These are phyloP conservation scores for Tricholoma flavovirens DNA, from an alignment of 768 basidiomycete species.

Conservation along the genomic window DNA sequence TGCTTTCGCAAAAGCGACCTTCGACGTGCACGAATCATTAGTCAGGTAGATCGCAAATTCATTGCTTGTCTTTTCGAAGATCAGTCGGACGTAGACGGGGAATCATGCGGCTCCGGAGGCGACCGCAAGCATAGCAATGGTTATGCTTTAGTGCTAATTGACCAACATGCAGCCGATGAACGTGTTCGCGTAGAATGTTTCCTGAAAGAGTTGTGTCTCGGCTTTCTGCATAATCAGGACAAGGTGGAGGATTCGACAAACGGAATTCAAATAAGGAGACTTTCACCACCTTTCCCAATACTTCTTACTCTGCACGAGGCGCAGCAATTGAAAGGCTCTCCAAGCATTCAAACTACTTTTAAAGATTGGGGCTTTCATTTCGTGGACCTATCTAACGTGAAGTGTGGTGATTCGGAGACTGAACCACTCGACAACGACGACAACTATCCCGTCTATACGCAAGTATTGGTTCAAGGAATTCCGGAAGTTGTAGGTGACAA, in stretches of 20 bases:
- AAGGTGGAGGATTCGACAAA: constrained; percentile 18
- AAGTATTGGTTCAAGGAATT: constrained; percentile 56
- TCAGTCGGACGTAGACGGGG: constrained; percentile 10
- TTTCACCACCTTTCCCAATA: constrained; percentile 53
- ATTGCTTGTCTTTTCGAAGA: constrained; percentile 62
- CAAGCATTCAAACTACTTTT: constrained; percentile 42
- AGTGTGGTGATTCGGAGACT: constrained; percentile 13
- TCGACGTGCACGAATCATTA: constrained; percentile 51
- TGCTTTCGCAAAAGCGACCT: constrained; percentile 53
- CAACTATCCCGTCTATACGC: constrained; percentile 44
- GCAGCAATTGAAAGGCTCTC: constrained; percentile 36
- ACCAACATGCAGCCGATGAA: constrained; percentile 99
- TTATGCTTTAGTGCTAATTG: constrained; percentile 65
- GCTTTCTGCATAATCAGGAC: constrained; percentile 46
- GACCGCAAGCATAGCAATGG: constrained; percentile 7
- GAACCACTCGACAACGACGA: constrained; percentile 20
- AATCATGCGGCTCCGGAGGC: not conserved
- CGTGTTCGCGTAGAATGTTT: constrained; percentile 85
- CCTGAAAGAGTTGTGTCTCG: constrained; percentile 66
- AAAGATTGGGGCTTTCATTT: constrained; percentile 67
- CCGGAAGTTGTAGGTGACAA: constrained; percentile 73
- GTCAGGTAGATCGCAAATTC: constrained; percentile 90
- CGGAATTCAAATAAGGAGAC: constrained; percentile 33
- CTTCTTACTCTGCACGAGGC: constrained; percentile 67
- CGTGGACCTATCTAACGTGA: constrained; percentile 24